Percentiles rank a stretch among this genome's conserved stretches.
Conservation (phyloP, 768 basidiomycete species). For the Exidia glandulosa region DNA sequence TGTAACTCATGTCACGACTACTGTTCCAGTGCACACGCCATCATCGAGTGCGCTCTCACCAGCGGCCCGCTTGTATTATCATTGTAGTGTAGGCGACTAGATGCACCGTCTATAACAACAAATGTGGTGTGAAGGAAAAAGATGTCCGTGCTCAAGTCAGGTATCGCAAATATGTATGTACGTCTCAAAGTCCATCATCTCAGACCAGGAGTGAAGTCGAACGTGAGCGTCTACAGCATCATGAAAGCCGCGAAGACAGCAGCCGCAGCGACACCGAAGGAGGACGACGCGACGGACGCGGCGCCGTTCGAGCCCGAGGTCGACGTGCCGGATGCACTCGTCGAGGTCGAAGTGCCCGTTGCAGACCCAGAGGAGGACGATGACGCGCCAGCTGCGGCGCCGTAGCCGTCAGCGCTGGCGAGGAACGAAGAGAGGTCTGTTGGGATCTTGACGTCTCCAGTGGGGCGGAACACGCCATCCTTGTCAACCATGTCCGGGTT, state of each 20-base stretch:
- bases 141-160: no score
- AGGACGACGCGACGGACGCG: constrained; percentile 35
- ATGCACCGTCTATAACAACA: no score
- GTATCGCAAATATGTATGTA: background rate
- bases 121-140: no score
- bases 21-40: no score
- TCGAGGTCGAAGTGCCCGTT: constrained; percentile 5
- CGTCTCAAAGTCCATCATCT: background rate
- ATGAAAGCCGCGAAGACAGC: constrained; percentile 36
- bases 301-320: constrained; percentile 32
- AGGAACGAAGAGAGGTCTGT: constrained; percentile 41
- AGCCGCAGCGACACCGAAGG: constrained; percentile 35
- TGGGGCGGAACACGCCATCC: constrained; percentile 40
- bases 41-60: no score
- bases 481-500: constrained; percentile 41
- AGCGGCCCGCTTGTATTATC: no score
- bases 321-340: constrained; percentile 9
- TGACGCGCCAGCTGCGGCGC: constrained; percentile 14
- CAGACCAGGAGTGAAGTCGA: no score
- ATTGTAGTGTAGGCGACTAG: no score
- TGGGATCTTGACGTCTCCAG: constrained; percentile 43
- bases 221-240: constrained; percentile 35
- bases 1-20: no score
- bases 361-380: constrained; percentile 19
- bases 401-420: constrained; percentile 21